Base-by-base conservation (phyloP, 805 yeast species). In the Ogataea polymorpha region DNA sequence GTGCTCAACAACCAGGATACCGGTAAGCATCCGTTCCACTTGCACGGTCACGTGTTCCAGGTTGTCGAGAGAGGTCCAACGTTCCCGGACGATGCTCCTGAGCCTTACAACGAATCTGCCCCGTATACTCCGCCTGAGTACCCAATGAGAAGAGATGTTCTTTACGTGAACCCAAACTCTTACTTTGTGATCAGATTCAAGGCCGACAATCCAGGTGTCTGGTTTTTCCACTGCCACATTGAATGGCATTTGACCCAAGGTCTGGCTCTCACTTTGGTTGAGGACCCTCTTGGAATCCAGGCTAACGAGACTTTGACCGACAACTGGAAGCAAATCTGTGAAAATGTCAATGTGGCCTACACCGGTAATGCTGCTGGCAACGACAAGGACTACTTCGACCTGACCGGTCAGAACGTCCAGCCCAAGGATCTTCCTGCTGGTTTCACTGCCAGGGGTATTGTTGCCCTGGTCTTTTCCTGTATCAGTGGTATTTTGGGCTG, bases 181-280 rank as follows among this genome's bases (percentile, higher is more conserved):
- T 82, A 86, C 68, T 75, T 89, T 57, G 90, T 87, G 23, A 59
- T 91, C 48, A 78, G 98, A 61, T 91, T 89, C 74, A 78, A 76
- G 58, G 95, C 98, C 39, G 82, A 85, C 62, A 93, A 93, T 65
- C 99, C 98, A 23, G 99, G 99, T 71, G 90, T 90, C 32, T 91
- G 98, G 99, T 78, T 82, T 65, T 93, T 93, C 95, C 99, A 91
- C 70, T 91, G 99, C 68, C 99, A 91, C 64, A 85, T 93, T 58
- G 98, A 93, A 64, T 91, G 99, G 99, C 99, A 93, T 70, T 76
- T 91, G 72, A 75, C 81, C 58, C 98, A 93, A 71, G 99, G 99
- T 58, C 75, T 91, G 55, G 95, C 95, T 10, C 55, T 89, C 41
- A 71, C 74, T 9, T 68, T 93, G 32, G 68, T 91, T 40, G 99